These are phyloP conservation scores for Saussurea involucrata DNA, from an alignment of 129 eudicot species.

Conservation along the genomic window DNA sequence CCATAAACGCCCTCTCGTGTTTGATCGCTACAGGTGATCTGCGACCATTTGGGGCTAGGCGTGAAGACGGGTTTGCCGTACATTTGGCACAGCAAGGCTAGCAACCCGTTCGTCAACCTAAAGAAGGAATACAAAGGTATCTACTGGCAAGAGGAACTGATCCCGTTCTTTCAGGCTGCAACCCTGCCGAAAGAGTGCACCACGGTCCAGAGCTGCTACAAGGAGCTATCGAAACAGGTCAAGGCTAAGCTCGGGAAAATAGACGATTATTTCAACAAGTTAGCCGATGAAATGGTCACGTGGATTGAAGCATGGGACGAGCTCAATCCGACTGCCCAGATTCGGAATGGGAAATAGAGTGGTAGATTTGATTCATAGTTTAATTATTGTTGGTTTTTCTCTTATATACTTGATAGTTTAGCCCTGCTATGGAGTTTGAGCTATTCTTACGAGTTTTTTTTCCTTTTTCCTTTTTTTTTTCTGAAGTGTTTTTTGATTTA, in stretches of 20 bases:
- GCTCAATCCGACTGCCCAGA: constrained; percentile 41
- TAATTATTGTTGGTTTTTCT: background rate
- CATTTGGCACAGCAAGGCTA: constrained; percentile 72
- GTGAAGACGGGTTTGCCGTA: constrained; percentile 59
- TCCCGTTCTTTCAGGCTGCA: constrained; percentile 49
- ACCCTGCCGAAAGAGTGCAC: constrained; percentile 55
- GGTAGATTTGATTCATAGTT: background rate
- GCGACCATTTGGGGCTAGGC: constrained; percentile 57
- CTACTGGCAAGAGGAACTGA: constrained; percentile 61
- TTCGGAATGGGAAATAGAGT: constrained; percentile 36
- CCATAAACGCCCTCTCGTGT: background rate
- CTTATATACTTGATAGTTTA: background rate
- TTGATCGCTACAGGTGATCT: constrained; percentile 40
- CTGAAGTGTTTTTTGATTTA: too few relatives aligned
- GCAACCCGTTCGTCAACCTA: constrained; percentile 65
- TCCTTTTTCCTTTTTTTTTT: background rate
- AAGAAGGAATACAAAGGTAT: constrained; percentile 69
- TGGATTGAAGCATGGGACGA: constrained; percentile 73
- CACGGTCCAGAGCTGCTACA: constrained; percentile 53
- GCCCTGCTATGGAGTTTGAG: constrained; percentile 4
- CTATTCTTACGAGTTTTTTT: constrained; percentile 3
- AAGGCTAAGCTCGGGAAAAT: constrained; percentile 46
- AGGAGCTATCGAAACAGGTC: constrained; percentile 51
- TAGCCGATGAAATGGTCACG: constrained; percentile 57
- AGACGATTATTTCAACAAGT: constrained; percentile 48